phyloP scores from a whole-genome alignment of 495 filamentous ascomycete species.

The Choiromyces venosus region DNA sequence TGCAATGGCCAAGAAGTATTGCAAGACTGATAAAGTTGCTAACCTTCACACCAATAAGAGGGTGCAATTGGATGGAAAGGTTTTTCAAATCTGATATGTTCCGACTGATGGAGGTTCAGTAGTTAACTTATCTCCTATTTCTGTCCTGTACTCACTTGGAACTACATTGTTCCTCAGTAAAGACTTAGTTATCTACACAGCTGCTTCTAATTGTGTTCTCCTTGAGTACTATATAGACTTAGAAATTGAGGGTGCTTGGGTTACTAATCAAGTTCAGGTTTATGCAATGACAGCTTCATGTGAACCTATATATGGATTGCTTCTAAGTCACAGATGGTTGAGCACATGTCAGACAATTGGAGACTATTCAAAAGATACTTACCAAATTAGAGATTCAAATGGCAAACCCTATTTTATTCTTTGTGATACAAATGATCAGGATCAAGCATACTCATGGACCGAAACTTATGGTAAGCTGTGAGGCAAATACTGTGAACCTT shows the following conservation, averaged over 20 bases:
- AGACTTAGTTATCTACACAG: slow-evolving; percentile 5
- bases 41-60: no score
- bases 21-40: no score
- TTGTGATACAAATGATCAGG: neutral
- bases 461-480: neutral
- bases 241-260: neutral
- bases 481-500: neutral
- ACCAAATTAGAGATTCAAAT: neutral
- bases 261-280: neutral
- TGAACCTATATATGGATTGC: neutral
- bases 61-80: no score
- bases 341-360: neutral
- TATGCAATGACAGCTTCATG: neutral
- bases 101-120: no score
- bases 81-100: no score
- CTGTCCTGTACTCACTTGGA: no score
- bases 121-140: no score
- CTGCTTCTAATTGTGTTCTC: neutral
- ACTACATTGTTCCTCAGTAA: no score
- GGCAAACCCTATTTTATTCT: neutral
- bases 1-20: no score
- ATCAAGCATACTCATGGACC: neutral
- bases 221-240: neutral
- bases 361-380: neutral
- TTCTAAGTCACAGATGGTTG: neutral